Conservation (phyloP, 2,329 filamentous ascomycete genomes). For the Aspergillus sp. region DNA sequence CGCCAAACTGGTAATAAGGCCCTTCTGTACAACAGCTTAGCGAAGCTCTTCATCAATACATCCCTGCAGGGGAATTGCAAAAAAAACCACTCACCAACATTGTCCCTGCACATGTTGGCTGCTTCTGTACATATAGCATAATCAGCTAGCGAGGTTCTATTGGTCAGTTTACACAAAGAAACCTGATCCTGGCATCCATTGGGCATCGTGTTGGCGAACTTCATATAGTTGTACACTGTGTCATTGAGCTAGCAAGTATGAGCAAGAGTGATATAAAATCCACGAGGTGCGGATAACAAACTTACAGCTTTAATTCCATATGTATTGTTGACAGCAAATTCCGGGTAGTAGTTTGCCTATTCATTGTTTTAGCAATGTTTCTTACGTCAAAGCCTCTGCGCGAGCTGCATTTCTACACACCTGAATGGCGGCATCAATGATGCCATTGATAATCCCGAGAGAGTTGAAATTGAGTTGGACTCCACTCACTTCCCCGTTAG, state of each 20-base stretch:
- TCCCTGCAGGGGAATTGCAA: background rate
- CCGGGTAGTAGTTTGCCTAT: conserved; percentile 49
- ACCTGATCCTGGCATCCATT: conserved; percentile 64
- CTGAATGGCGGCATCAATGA: conserved; percentile 57
- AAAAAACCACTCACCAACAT: conserved; percentile 47
- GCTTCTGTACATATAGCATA: conserved; percentile 57
- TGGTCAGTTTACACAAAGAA: conserved; percentile 64
- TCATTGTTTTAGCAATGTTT: background rate
- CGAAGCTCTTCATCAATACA: background rate
- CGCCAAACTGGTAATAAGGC: conserved; percentile 57
- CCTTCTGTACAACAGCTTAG: conserved; percentile 38
- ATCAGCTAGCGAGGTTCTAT: conserved; percentile 58
- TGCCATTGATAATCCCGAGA: conserved; percentile 58
- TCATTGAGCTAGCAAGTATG: conserved; percentile 50
- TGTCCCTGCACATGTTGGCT: conserved; percentile 55
- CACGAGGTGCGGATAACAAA: background rate
- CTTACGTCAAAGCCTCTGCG: background rate
- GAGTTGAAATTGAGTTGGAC: conserved; percentile 57
- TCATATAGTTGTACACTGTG: conserved; percentile 61
- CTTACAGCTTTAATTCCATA: conserved; percentile 53
- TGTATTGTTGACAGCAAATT: conserved; percentile 57
- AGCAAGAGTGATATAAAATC: background rate
- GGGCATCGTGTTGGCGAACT: conserved; percentile 62
- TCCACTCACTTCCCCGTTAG: conserved; percentile 51
- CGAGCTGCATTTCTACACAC: background rate